Percentiles rank a stretch among this genome's conserved stretches.
Evolutionary conservation across 2,329 filamentous ascomycete genomes (phyloP).

Genomic region (Daldinia sp.): DNA sequence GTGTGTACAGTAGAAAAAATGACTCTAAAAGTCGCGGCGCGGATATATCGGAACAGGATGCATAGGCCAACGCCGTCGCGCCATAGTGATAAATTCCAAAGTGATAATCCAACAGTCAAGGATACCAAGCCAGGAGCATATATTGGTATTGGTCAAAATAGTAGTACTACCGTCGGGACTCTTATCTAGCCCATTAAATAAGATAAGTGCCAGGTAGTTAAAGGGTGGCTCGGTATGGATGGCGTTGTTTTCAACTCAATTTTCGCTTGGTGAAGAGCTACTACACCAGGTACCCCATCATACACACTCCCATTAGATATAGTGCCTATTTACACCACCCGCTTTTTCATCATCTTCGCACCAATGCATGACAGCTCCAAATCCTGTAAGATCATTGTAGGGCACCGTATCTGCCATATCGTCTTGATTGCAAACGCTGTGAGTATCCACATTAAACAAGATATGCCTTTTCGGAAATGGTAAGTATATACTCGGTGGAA

Average conservation of each 20-base stretch:
- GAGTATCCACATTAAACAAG: not conserved
- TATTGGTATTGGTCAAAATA: not conserved
- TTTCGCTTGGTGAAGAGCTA: too few species aligned
- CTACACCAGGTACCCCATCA: too few species aligned
- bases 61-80: not conserved
- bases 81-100: not conserved
- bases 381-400: not conserved
- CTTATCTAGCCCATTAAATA: not conserved
- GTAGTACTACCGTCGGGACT: not conserved
- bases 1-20: constrained; percentile 35
- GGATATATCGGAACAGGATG: constrained; percentile 25
- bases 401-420: not conserved
- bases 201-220: not conserved
- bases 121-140: not conserved
- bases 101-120: not conserved
- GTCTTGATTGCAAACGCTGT: not conserved
- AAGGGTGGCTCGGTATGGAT: not conserved
- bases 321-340: not conserved
- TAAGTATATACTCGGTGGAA: too few species aligned
- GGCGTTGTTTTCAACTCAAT: not conserved
- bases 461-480: not conserved
- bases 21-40: constrained; percentile 18
- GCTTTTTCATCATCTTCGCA: not conserved
- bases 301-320: too few species aligned
- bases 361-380: not conserved